Base-by-base conservation (phyloP, 1,139 yeast genomes). In the Petasospora rhodanensis region DNA sequence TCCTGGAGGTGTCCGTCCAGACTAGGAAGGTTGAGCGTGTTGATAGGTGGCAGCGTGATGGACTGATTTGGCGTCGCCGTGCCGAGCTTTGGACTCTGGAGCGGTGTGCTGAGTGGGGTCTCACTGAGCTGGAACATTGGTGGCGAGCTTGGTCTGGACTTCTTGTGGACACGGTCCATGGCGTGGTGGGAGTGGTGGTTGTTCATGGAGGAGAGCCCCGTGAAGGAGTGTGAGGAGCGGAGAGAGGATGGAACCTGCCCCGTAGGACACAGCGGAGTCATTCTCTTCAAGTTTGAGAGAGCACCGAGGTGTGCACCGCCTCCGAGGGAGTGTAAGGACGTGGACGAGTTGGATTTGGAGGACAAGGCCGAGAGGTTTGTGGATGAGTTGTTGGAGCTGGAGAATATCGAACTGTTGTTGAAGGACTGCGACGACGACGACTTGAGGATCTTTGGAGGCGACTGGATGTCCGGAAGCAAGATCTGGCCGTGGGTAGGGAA, bases 241-340 rank as follows among this genome's bases (percentile, higher is more conserved):
- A 32, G 25, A 2, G 32, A 35, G 14, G 36, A 40, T 28, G 39
- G 46, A 16, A 32, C 40, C 3, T 39, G 24, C 7, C 42, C 31
- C 7, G 31, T 23, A 7, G 46, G 24, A 7, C 28, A 28, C 10
- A 50, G 34, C 19, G 66, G 66, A 0, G 66, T 61, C 66, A 62
- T 61, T 46, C 60, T 47, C 43, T 62, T 61, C 35, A 62, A 35
- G 4, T 60, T 54, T 1, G 66, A 62, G 18, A 61, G 43, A 3
- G 60, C 65, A 37, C 51, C 55, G 42, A 49, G 45, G 37, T 22
- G 34, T 8, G 20, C 22, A 9, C 31, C 39, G 21, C n/a, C n/a
- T n/a, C 32, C 42, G 31, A 49, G 16, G 1, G 52, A 47, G 20
- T 39, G 31, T 14, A 47, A 30, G 5, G 52, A 47, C 6, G 51